Conservation (phyloP, 2,329 filamentous ascomycete species). For the Hymenoscyphus occultus region DNA sequence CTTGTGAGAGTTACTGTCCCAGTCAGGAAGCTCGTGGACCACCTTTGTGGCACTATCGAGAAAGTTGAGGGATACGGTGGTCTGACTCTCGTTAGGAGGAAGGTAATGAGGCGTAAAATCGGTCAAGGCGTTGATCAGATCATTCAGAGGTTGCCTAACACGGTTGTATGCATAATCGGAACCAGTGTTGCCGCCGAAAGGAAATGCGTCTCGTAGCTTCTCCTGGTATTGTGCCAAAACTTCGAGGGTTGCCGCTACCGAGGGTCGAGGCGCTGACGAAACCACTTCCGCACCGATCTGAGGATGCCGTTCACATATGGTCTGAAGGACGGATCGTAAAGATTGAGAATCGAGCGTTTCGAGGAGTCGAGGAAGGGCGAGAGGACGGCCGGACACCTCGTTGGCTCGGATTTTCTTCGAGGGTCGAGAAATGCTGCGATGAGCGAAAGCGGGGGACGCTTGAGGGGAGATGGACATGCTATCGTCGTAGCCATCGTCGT, state of each 20-base stretch:
- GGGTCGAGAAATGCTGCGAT: constrained; percentile 64
- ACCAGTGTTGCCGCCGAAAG: constrained; percentile 76
- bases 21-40: constrained; percentile 85
- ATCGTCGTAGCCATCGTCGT: constrained; percentile 69
- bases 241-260: constrained; percentile 73
- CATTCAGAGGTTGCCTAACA: constrained; percentile 74
- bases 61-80: constrained; percentile 79
- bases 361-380: constrained; percentile 73
- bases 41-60: constrained; percentile 87
- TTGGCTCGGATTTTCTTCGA: constrained; percentile 61
- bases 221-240: constrained; percentile 81
- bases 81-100: constrained; percentile 82
- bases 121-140: constrained; percentile 82
- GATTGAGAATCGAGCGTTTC: constrained; percentile 88
- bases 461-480: constrained; percentile 90
- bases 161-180: constrained; percentile 96
- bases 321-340: constrained; percentile 80
- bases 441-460: constrained; percentile 72
- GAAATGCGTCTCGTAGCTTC: constrained; percentile 74
- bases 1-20: constrained; percentile 84
- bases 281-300: constrained; percentile 83
- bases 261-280: constrained; percentile 80
- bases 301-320: constrained; percentile 86
- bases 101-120: constrained; percentile 97
- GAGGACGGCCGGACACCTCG: constrained; percentile 65